Evolutionary conservation across 108 stramenopile species (phyloP), one percentile per base, ranked within the genome.

Genomic region (Licmophora abbreviata): DNA sequence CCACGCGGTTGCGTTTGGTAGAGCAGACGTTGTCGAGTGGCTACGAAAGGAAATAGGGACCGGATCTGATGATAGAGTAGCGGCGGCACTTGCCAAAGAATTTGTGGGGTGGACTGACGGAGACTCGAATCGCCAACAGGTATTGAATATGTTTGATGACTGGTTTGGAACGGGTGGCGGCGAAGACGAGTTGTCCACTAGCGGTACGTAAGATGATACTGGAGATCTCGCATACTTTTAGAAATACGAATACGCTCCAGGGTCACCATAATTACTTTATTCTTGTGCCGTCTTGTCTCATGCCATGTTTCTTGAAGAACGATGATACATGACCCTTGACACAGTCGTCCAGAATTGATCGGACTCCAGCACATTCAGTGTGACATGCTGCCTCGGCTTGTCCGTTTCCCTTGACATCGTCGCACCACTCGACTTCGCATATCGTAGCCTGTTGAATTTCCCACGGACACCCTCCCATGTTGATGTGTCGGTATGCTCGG

Each of bases 1-100:
- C 0, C 87, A 89, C 55, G 83, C 87, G 0, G 81, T 89, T 14
- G 83, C 87, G 9, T 89, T 80, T 66, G 76, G 78, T 33, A 64
- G 81, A 38, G 42, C 44, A 4, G 65, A 80, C 30, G 70, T 89
- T 23, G 80, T 73, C 0, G 25, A 68, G 43, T 89, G 83, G 83
- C 55, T 89, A 31, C 73, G 64, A 48, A 58, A 73, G 27, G 64
- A 62, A 18, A 42, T 77, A 15, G 58, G 54, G 27, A 61, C 62
- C 41, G 54, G 49, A 18, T 50, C 59, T 26, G 49, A 68, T 27
- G 63, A 64, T 50, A 21, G 38, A 20, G 51, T 56, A 43, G 75
- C 75, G 4, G 46, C 46, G 1, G 24, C 24, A 18, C 53, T 76
- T 50, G 75, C 75, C n/a, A 30, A 58, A 44, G 69, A 71, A 32